Evolutionary conservation across 1,139 yeast species (phyloP).

Genomic region (Taiozyma onychis): DNA sequence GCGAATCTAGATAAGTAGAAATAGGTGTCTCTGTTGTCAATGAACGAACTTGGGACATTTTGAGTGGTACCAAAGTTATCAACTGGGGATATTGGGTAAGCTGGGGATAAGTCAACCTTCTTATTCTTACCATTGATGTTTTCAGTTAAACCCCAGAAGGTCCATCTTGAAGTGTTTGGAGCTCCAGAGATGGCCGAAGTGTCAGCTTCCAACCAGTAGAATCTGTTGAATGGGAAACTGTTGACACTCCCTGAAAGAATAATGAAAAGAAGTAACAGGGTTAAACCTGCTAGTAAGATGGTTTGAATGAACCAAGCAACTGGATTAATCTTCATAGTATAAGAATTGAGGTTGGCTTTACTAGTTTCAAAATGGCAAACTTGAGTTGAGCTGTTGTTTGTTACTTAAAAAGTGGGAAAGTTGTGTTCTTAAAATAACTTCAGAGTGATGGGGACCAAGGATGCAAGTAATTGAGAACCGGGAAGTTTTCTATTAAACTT

Average conservation of each 20-base stretch:
- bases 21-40: constrained; percentile 51
- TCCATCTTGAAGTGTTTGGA: constrained; percentile 58
- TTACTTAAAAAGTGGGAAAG: too few species aligned
- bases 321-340: constrained; percentile 13
- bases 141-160: constrained; percentile 70
- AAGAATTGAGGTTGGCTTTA: not conserved
- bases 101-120: constrained; percentile 41
- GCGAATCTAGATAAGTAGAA: constrained; percentile 67
- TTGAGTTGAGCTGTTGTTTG: too few species aligned
- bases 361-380: too few species aligned
- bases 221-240: constrained; percentile 54
- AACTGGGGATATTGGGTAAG: constrained; percentile 64
- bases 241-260: constrained; percentile 62
- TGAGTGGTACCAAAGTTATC: constrained; percentile 55
- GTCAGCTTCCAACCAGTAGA: constrained; percentile 70
- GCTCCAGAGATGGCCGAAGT: constrained; percentile 53
- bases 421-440: not conserved
- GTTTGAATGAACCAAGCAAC: constrained; percentile 11
- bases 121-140: constrained; percentile 22
- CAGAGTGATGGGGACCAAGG: not conserved
- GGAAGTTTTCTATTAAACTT: not conserved
- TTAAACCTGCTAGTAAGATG: constrained; percentile 29
- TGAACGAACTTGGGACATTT: constrained; percentile 49
- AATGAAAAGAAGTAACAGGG: constrained; percentile 53
- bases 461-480: not conserved